Percentiles rank a stretch among this genome's conserved stretches.
These are phyloP conservation scores for Puccinia coronata DNA, from an alignment of 1,284 basidiomycete species.

Conservation along the genomic window DNA sequence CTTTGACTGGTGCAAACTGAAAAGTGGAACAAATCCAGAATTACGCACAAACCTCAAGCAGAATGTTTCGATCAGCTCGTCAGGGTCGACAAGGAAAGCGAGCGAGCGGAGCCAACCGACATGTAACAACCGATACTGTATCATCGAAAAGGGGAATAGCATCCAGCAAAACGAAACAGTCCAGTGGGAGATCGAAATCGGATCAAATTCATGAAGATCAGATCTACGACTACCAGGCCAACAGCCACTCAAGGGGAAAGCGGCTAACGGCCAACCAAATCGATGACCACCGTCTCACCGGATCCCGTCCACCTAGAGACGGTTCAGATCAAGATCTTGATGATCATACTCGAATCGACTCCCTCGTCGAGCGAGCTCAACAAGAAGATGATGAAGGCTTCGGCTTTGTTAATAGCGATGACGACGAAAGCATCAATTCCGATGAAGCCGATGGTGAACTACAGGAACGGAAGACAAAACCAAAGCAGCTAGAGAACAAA, in stretches of 20 bases:
- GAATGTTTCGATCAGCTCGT: constrained; percentile 42
- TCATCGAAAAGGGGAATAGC: neutral
- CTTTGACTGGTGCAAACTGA: too few relatives aligned
- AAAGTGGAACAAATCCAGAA: neutral
- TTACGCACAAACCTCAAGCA: neutral
- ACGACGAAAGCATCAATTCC: constrained; percentile 43
- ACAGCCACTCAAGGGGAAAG: constrained; percentile 32
- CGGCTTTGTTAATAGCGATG: constrained; percentile 35
- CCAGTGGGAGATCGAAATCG: neutral
- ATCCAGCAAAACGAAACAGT: neutral
- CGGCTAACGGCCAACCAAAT: constrained; percentile 42
- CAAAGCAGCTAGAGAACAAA: neutral
- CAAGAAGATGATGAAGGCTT: constrained; percentile 39
- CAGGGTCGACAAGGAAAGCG: constrained; percentile 29
- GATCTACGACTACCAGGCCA: constrained; percentile 39
- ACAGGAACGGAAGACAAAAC: constrained; percentile 5
- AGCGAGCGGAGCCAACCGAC: neutral
- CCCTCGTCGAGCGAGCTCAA: constrained; percentile 7
- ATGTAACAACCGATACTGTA: neutral
- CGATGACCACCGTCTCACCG: constrained; percentile 32
- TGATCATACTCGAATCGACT: constrained; percentile 6
- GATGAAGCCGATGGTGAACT: constrained; percentile 39
- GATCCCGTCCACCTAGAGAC: neutral
- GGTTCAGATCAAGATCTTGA: neutral
- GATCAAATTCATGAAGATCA: neutral